Conservation (phyloP, 192 early-diverging fungal species). For the Coemansia sp. region DNA sequence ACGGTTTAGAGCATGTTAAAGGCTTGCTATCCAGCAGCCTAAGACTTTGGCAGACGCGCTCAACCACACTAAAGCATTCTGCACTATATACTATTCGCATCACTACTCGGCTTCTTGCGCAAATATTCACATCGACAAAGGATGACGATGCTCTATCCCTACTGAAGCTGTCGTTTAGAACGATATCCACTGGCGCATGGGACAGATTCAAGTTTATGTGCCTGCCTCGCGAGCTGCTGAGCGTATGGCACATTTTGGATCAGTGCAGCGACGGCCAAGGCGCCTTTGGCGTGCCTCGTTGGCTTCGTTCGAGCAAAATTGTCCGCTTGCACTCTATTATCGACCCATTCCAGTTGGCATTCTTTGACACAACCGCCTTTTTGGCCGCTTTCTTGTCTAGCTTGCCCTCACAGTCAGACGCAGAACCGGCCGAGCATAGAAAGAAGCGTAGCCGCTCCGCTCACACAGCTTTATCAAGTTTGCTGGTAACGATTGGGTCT, state of each 20-base stretch:
- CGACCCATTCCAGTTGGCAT: slow-evolving; percentile 27
- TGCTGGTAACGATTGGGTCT: slow-evolving; percentile 24
- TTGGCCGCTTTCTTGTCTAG: slow-evolving; percentile 20
- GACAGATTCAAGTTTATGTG: slow-evolving; percentile 43
- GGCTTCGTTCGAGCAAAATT: slow-evolving; percentile 7
- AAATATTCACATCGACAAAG: neutral
- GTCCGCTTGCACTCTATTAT: slow-evolving; percentile 15
- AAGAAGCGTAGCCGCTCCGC: slow-evolving; percentile 25
- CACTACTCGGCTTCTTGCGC: slow-evolving; percentile 24
- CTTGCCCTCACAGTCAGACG: neutral
- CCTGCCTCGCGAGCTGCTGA: slow-evolving; percentile 37
- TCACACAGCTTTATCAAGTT: slow-evolving; percentile 34
- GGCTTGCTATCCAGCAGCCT: slow-evolving; percentile 25
- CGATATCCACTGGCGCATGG: slow-evolving; percentile 38
- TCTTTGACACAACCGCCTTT: slow-evolving; percentile 45
- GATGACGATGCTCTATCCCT: slow-evolving; percentile 14
- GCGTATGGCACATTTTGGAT: slow-evolving; percentile 26
- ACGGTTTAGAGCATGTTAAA: slow-evolving; percentile 11
- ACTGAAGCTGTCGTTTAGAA: slow-evolving; percentile 37
- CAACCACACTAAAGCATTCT: slow-evolving; percentile 19
- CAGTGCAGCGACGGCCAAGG: neutral
- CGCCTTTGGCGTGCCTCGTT: neutral
- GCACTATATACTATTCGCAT: slow-evolving; percentile 38
- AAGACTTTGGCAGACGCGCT: slow-evolving; percentile 46
- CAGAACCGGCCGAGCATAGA: slow-evolving; percentile 13